phyloP scores from a whole-genome alignment of 2,329 filamentous ascomycete genomes.

The Penicillium sp. region DNA sequence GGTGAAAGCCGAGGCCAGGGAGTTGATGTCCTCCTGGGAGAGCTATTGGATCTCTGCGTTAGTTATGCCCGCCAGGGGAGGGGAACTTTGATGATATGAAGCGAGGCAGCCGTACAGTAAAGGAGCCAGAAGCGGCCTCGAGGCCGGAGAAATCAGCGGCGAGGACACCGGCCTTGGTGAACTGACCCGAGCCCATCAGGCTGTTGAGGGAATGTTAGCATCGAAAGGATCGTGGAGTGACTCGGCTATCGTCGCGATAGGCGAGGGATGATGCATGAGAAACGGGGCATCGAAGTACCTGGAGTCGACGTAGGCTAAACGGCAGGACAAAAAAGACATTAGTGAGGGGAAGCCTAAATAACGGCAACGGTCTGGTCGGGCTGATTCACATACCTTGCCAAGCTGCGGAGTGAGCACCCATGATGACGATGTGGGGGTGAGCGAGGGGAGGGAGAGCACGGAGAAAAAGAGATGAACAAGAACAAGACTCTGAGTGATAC shows the following conservation, averaged over 20 bases:
- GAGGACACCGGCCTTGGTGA: slow-evolving; percentile 85
- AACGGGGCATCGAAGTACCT: slow-evolving; percentile 49
- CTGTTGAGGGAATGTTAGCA: slow-evolving; percentile 49
- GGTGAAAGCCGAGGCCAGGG: slow-evolving; percentile 55
- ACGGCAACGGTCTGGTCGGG: neutral
- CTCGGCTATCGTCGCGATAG: slow-evolving; percentile 7
- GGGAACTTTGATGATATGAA: neutral
- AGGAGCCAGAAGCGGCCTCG: slow-evolving; percentile 72
- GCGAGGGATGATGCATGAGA: neutral
- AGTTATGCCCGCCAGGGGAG: neutral
- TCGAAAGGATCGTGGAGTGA: slow-evolving; percentile 12
- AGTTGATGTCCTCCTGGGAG: slow-evolving; percentile 57
- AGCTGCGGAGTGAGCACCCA: slow-evolving; percentile 40
- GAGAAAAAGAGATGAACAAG: slow-evolving; percentile 2
- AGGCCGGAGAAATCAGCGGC: slow-evolving; percentile 76
- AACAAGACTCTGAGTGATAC: neutral
- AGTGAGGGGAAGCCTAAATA: slow-evolving; percentile 11
- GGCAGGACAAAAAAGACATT: slow-evolving; percentile 15
- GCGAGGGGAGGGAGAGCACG: slow-evolving; percentile 4
- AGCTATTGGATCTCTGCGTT: slow-evolving; percentile 40
- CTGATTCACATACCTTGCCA: slow-evolving; percentile 35
- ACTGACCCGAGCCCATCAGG: slow-evolving; percentile 74
- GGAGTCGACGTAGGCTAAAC: slow-evolving; percentile 61
- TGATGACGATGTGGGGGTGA: slow-evolving; percentile 22
- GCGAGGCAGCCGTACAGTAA: slow-evolving; percentile 61